Base-by-base conservation (phyloP, 257 asterid species). In the Solanum infundibuliforme region DNA sequence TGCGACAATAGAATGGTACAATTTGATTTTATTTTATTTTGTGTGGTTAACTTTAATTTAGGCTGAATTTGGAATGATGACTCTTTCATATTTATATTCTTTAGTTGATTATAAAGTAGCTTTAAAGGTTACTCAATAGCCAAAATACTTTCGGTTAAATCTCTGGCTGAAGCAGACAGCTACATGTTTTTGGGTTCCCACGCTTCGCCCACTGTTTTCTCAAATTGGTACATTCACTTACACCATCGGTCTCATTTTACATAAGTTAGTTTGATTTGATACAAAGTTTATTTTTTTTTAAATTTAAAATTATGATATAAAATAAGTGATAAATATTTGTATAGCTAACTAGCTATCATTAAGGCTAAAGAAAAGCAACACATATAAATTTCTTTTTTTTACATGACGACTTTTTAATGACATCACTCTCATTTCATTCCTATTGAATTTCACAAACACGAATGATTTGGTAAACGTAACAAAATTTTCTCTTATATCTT, bases 231-330 rank as follows among this genome's bases (percentile, higher is more conserved):
- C n/a, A 2, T 52, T 52, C 23, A 52, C 3, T 6, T 52, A 0
- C 1, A 14, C 0, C 7, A 0, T 46, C 58, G 0, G 2, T 48
- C 7, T 48, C 52, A 38, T 2, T 35, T 35, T 35, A 35, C 1
- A 6, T 35, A 2, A 35, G 38, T 35, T 35, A 35, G 0, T 2
- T 35, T 35, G 0, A 35, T 35, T 35, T 35, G 0, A 35, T 35
- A 35, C 1, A 35, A 0, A 35, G 1, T 35, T 5, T 35, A n/a
- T n/a, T n/a, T n/a, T n/a, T n/a, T n/a, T n/a, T n/a, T n/a, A n/a
- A n/a, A n/a, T 35, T 5, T 35, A 35, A 35, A 46, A 52, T 52
- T 1, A 52, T 52, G 1, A 1, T 6, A 52, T 16, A 52, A 43
- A 52, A 16, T 16, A 52, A 52, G 1, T 52, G 23, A 52, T 52